Conservation (phyloP, 306 rosid genomes). For the Trichosanthes truncata region DNA sequence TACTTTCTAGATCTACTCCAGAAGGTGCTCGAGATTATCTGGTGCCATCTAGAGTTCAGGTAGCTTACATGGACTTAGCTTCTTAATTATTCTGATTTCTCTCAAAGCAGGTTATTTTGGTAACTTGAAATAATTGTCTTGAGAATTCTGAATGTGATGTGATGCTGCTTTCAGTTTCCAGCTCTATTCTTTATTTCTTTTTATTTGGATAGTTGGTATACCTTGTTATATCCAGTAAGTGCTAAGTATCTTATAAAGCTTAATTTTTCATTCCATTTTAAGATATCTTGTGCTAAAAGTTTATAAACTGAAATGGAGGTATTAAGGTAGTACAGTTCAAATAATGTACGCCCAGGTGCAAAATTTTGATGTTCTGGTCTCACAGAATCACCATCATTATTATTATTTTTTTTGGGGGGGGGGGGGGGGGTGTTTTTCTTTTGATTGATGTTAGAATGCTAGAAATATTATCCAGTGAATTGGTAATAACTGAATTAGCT, state of each 20-base stretch:
- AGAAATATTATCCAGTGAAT: background rate
- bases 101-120: too few species aligned
- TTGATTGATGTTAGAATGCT: background rate
- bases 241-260: background rate
- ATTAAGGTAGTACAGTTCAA: too few species aligned
- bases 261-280: background rate
- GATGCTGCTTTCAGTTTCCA: background rate
- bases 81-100: background rate
- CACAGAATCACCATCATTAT: too few species aligned
- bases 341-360: too few species aligned
- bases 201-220: background rate
- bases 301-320: background rate
- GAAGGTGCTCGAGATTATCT: constrained; percentile 98
- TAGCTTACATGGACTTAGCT: constrained; percentile 9
- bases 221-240: background rate
- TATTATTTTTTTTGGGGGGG: background rate
- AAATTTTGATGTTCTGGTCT: too few species aligned
- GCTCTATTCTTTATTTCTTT: background rate
- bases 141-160: background rate
- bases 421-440: background rate
- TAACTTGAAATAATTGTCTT: too few species aligned
- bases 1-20: constrained; percentile 91
- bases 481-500: background rate
- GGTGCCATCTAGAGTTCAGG: constrained; percentile 98
- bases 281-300: background rate